Percentiles rank a stretch among this genome's conserved stretches.
These are phyloP conservation scores for Cubamyces sp. DNA, from an alignment of 768 basidiomycete genomes.

Conservation along the genomic window DNA sequence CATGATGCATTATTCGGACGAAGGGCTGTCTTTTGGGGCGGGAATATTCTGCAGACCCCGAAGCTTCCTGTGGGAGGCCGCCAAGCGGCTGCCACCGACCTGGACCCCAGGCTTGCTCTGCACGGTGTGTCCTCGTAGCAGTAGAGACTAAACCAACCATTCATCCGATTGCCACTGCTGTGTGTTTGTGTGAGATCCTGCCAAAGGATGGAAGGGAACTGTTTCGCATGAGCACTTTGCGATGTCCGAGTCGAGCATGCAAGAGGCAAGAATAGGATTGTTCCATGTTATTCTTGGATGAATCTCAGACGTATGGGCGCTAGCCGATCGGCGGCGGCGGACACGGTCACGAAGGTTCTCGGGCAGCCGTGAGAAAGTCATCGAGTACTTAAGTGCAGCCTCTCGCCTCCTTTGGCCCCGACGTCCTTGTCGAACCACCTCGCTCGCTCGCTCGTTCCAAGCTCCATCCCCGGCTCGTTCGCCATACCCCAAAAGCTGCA, in stretches of 20 bases:
- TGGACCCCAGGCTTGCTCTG: not conserved
- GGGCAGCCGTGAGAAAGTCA: conserved; percentile 21
- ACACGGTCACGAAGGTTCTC: conserved; percentile 15
- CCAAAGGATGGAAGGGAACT: not conserved
- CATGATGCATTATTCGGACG: conserved; percentile 16
- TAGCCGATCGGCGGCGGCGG: not conserved
- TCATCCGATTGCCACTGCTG: no score
- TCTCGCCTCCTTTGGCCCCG: conserved; percentile 7
- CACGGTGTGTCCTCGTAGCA: not conserved
- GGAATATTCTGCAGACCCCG: conserved; percentile 5
- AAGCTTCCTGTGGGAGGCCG: conserved; percentile 19
- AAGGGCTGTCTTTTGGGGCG: conserved; percentile 6
- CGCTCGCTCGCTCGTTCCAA: conserved; percentile 6
- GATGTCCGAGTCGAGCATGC: not conserved
- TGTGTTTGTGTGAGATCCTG: not conserved
- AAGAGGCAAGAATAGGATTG: conserved; percentile 11
- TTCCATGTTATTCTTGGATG: conserved; percentile 23
- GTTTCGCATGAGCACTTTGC: not conserved
- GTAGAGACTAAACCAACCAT: not conserved
- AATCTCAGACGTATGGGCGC: not conserved
- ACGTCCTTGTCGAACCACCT: conserved; percentile 16
- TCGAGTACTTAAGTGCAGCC: conserved; percentile 15
- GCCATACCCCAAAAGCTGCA: conserved; percentile 22
- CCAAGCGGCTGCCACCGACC: not conserved
- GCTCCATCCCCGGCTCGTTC: conserved; percentile 22